Percentiles rank a stretch among this genome's conserved stretches.
These are phyloP conservation scores for Coemansia sp. DNA, from an alignment of 192 early-diverging fungal species.

Conservation along the genomic window DNA sequence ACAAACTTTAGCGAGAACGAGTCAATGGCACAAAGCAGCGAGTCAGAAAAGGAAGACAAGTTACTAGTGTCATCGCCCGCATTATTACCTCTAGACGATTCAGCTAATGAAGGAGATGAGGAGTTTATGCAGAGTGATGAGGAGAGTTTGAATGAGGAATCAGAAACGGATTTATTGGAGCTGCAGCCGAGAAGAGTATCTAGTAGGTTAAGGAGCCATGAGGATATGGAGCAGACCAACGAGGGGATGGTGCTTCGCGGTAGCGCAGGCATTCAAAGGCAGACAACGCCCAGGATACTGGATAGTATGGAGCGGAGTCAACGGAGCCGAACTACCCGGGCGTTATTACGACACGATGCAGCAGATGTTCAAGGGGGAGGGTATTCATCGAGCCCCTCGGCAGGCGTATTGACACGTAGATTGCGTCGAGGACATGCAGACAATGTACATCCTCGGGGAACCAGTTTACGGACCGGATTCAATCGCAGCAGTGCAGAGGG, in stretches of 20 bases:
- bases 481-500: conserved; percentile 1
- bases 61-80: neutral
- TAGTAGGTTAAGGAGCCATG: neutral
- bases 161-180: conserved; percentile 5
- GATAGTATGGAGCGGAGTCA: no score
- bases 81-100: neutral
- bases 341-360: no score
- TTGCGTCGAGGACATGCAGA: conserved; percentile 28
- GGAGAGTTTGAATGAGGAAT: conserved; percentile 8
- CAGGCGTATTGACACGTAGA: conserved; percentile 10
- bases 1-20: no score
- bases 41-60: no score
- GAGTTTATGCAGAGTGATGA: conserved; percentile 25
- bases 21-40: no score
- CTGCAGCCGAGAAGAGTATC: neutral
- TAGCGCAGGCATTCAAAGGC: no score
- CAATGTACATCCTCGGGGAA: conserved; percentile 5
- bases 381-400: conserved; percentile 39
- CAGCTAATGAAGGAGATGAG: conserved; percentile 20
- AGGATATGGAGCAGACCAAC: no score
- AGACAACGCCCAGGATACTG: no score
- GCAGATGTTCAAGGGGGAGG: conserved; percentile 4
- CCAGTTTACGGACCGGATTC: neutral
- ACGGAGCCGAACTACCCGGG: no score
- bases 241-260: no score